These are phyloP conservation scores for Clonostachys chloroleuca DNA, from an alignment of 2,329 filamentous ascomycete genomes.

Conservation along the genomic window DNA sequence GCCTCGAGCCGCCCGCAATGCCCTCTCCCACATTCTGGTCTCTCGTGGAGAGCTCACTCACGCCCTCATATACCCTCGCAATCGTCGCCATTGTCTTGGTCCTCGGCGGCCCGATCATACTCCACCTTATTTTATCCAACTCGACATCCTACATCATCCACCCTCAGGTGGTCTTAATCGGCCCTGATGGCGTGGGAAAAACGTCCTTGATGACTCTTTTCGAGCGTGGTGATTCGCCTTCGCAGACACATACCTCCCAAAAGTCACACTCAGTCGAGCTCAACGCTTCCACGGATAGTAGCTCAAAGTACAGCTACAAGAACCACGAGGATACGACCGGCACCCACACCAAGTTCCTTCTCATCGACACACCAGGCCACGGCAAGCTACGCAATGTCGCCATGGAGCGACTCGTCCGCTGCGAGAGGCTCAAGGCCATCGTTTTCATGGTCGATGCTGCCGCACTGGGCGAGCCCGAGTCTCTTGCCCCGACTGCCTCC, in stretches of 20 bases:
- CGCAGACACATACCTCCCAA: slow-evolving; percentile 53
- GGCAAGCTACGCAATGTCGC: slow-evolving; percentile 81
- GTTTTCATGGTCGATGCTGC: slow-evolving; percentile 89
- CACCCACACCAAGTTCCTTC: slow-evolving; percentile 63
- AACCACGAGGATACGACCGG: slow-evolving; percentile 52
- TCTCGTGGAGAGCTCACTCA: slow-evolving; percentile 43
- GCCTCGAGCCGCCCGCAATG: slow-evolving; percentile 19
- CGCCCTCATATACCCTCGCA: slow-evolving; percentile 58
- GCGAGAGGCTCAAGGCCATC: slow-evolving; percentile 60
- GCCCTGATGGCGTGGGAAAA: slow-evolving; percentile 81
- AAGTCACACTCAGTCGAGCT: slow-evolving; percentile 46
- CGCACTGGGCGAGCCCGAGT: slow-evolving; percentile 52
- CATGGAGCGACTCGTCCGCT: slow-evolving; percentile 40
- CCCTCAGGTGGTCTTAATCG: slow-evolving; percentile 76
- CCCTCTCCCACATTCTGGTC: slow-evolving; percentile 29
- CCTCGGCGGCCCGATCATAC: slow-evolving; percentile 67
- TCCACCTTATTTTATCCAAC: slow-evolving; percentile 72
- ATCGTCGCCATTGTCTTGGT: slow-evolving; percentile 66
- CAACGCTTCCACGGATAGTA: slow-evolving; percentile 41
- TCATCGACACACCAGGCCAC: slow-evolving; percentile 91
- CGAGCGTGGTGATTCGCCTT: slow-evolving; percentile 44
- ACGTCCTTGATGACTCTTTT: slow-evolving; percentile 79
- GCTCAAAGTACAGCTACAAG: slow-evolving; percentile 37
- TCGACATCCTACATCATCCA: slow-evolving; percentile 60
- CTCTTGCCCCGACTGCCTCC: slow-evolving; percentile 67